Conservation (phyloP, 495 filamentous ascomycete genomes). For the Neurospora sp. region DNA sequence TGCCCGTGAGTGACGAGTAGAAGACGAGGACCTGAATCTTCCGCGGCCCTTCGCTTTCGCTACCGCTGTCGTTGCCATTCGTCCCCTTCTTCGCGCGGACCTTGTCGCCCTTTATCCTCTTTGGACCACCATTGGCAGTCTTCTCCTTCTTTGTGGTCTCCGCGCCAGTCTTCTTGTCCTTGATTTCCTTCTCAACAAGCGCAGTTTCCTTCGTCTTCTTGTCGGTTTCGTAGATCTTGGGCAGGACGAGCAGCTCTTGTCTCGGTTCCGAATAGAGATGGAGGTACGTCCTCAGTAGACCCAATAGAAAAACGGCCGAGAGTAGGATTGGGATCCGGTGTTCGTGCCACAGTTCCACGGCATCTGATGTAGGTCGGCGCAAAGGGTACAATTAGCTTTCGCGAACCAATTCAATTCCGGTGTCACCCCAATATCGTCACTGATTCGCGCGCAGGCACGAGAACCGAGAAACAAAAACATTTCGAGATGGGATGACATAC, state of each 20-base stretch:
- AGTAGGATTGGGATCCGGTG: conserved; percentile 43
- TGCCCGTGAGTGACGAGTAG: conserved; percentile 75
- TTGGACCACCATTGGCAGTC: conserved; percentile 21
- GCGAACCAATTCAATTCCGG: neutral
- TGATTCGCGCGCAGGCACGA: neutral
- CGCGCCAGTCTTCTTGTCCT: neutral
- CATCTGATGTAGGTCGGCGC: conserved; percentile 22
- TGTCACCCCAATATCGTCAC: neutral
- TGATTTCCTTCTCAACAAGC: neutral
- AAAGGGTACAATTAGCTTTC: neutral
- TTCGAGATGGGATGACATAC: neutral
- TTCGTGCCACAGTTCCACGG: conserved; percentile 45
- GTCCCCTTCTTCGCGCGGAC: conserved; percentile 19
- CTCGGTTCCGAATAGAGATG: conserved; percentile 18
- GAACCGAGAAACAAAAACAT: neutral
- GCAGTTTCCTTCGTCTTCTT: conserved; percentile 8
- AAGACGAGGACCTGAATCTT: conserved; percentile 73
- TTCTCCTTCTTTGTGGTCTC: conserved; percentile 5
- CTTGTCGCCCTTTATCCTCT: conserved; percentile 40
- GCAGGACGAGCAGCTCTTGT: conserved; percentile 13
- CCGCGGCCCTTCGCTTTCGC: conserved; percentile 9
- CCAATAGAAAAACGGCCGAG: conserved; percentile 26
- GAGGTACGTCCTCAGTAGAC: conserved; percentile 31
- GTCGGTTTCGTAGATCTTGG: conserved; percentile 17
- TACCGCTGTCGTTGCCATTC: conserved; percentile 11